Evolutionary conservation across 2,329 filamentous ascomycete species (phyloP).

Genomic region (Ceratocystis albifundus): DNA sequence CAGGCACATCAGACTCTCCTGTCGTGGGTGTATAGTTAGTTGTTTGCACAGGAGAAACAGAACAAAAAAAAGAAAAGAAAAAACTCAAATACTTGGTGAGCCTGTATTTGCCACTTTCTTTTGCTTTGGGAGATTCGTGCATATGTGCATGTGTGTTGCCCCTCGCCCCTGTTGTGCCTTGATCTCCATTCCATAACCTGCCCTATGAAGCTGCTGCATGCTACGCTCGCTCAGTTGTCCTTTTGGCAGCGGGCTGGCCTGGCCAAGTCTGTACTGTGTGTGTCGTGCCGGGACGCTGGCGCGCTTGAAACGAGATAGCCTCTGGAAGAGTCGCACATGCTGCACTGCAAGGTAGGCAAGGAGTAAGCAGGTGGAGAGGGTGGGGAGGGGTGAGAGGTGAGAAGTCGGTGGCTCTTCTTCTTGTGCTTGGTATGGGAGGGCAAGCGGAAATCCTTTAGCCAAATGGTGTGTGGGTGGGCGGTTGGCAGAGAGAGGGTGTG

Average conservation of each 20-base stretch:
- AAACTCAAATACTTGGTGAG: background rate
- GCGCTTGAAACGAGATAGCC: slow-evolving; percentile 1
- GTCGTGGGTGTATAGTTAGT: background rate
- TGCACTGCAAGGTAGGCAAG: too few species aligned
- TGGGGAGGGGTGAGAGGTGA: too few species aligned
- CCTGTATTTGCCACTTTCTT: background rate
- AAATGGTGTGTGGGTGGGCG: too few species aligned
- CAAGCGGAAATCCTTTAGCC: too few species aligned
- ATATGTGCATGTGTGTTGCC: background rate
- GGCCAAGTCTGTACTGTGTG: background rate
- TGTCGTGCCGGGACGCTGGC: background rate
- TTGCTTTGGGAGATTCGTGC: background rate
- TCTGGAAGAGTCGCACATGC: background rate
- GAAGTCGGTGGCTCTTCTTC: background rate
- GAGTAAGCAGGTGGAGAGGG: too few species aligned
- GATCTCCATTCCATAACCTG: background rate
- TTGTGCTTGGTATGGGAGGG: too few species aligned
- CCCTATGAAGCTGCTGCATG: too few species aligned
- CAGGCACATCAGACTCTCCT: too few species aligned
- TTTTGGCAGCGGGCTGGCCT: too few species aligned
- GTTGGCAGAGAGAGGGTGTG: too few species aligned
- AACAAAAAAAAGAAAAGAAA: too few species aligned
- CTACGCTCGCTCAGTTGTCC: too few species aligned
- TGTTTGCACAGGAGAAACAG: background rate
- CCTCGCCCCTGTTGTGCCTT: background rate